Conservation (phyloP, 805 yeast species). For the Barnettozyma sucrosica region DNA sequence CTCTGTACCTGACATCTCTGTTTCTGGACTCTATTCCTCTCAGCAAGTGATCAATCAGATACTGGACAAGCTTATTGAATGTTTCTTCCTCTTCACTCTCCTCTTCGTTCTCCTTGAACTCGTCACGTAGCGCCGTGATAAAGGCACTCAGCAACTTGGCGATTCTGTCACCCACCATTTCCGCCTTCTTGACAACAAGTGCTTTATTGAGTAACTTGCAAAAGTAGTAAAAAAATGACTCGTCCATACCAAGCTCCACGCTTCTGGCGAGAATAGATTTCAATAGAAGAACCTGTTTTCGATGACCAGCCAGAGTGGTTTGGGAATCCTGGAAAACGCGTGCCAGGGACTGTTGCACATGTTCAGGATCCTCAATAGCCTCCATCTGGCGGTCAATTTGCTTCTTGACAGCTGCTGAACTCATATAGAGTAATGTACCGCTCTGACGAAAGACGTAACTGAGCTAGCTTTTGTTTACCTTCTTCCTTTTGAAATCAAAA, state of each 20-base stretch:
- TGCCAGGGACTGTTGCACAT: slow-evolving; percentile 45
- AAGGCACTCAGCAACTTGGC: slow-evolving; percentile 61
- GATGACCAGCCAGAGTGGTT: slow-evolving; percentile 63
- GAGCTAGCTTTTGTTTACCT: not conserved
- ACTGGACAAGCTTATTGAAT: slow-evolving; percentile 50
- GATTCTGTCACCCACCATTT: slow-evolving; percentile 66
- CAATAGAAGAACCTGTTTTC: slow-evolving; percentile 62
- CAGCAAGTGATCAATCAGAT: slow-evolving; percentile 59
- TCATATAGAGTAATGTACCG: not conserved
- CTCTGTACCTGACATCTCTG: slow-evolving; percentile 72
- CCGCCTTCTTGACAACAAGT: slow-evolving; percentile 62
- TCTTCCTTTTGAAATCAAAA: not conserved
- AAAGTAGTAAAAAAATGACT: slow-evolving; percentile 55
- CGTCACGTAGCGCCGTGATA: slow-evolving; percentile 40
- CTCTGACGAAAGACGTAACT: not conserved
- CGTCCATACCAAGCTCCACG: slow-evolving; percentile 43
- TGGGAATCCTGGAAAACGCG: slow-evolving; percentile 81
- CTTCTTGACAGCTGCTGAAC: slow-evolving; percentile 17
- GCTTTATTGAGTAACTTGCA: slow-evolving; percentile 58
- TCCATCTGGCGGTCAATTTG: slow-evolving; percentile 14
- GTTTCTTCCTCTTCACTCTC: slow-evolving; percentile 22
- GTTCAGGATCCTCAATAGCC: slow-evolving; percentile 24
- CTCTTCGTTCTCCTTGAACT: slow-evolving; percentile 22
- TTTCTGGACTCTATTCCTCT: slow-evolving; percentile 75
- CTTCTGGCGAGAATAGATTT: slow-evolving; percentile 55